These are phyloP conservation scores for Penicillium expansum DNA, from an alignment of 2,329 filamentous ascomycete species.

Conservation along the genomic window DNA sequence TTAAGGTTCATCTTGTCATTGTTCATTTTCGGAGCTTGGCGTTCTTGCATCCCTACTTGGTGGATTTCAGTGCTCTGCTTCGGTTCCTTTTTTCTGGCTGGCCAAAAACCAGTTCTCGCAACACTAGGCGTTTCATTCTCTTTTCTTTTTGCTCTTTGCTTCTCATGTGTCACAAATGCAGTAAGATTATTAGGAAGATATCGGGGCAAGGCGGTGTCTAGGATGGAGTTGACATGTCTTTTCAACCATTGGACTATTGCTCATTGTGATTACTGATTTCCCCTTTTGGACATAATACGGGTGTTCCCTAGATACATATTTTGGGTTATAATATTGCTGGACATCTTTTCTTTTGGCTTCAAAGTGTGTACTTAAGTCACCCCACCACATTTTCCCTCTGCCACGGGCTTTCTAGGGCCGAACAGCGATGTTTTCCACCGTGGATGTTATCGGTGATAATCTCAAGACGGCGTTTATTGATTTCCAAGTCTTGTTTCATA, in stretches of 20 bases:
- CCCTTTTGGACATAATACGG: constrained; percentile 18
- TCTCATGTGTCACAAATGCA: constrained; percentile 2
- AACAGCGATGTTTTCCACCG: no score
- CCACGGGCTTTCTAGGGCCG: not conserved
- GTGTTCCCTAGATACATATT: not conserved
- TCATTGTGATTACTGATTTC: constrained; percentile 7
- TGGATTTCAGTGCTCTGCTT: constrained; percentile 8
- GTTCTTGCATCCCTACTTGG: constrained; percentile 14
- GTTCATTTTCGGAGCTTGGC: constrained; percentile 22
- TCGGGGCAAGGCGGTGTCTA: constrained; percentile 13
- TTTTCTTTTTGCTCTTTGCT: constrained; percentile 1
- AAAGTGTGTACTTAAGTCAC: not conserved
- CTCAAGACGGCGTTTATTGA: no score
- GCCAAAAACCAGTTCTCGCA: constrained; percentile 16
- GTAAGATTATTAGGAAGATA: constrained; percentile 24
- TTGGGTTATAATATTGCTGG: not conserved
- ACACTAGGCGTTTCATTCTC: constrained; percentile 17
- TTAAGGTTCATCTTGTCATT: constrained; percentile 16
- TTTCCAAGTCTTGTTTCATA: not conserved
- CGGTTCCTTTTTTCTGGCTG: constrained; percentile 17
- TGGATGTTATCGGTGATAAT: no score
- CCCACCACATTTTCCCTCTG: not conserved
- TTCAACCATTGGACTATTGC: constrained; percentile 5
- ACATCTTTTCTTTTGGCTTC: not conserved
- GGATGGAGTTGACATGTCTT: constrained; percentile 15